Conservation (phyloP, 176 grass and related monocot genomes). For the Cymbopogon citratus region DNA sequence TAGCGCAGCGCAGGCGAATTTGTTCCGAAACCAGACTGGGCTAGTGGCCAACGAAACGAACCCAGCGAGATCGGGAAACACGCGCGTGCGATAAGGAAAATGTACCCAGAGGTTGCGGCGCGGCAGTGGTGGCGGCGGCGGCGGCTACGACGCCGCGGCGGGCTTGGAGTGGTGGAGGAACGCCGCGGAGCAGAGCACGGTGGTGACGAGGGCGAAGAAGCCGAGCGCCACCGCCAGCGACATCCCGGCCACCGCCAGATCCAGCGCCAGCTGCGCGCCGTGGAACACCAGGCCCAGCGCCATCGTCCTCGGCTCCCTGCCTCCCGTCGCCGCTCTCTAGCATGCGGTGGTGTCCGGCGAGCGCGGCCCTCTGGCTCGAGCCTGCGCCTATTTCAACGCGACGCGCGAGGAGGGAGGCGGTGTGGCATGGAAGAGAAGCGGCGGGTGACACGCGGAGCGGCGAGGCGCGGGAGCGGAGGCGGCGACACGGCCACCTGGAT, state of each 20-base stretch:
- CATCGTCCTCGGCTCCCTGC: neutral
- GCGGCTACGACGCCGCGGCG: conserved; percentile 32
- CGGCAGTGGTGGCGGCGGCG: neutral
- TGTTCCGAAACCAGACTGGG: neutral
- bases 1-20: neutral
- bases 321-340: neutral
- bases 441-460: conserved; percentile 36
- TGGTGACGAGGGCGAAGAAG: conserved; percentile 68
- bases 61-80: neutral
- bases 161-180: conserved; percentile 76
- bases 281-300: conserved; percentile 46
- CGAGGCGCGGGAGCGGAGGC: neutral
- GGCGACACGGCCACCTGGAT: no score
- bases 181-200: conserved; percentile 66
- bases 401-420: neutral
- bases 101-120: conserved; percentile 17
- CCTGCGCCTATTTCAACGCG: conserved; percentile 9
- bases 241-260: conserved; percentile 72
- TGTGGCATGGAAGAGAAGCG: neutral
- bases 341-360: neutral
- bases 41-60: neutral
- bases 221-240: conserved; percentile 63
- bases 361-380: conserved; percentile 24
- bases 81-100: neutral
- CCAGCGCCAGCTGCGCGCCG: conserved; percentile 58